Percentiles rank a stretch among this genome's conserved stretches.
Conservation (phyloP, 1,284 basidiomycete species). For the Rhodotorula sp. region DNA sequence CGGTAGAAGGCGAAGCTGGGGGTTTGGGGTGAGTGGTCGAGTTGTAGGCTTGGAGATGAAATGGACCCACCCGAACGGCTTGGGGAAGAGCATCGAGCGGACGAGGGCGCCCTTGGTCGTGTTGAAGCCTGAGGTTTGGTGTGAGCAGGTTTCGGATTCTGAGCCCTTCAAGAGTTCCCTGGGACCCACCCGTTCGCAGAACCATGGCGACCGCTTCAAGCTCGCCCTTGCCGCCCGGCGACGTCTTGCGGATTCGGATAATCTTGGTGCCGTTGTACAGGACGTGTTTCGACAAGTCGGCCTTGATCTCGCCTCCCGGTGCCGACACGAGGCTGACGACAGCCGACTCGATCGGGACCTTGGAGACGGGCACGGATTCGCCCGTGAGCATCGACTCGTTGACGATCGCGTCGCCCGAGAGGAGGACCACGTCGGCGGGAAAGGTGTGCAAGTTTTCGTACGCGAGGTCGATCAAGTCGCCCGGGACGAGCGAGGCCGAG, state of each 20-base stretch:
- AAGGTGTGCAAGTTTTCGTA: slow-evolving; percentile 71
- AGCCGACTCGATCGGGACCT: slow-evolving; percentile 60
- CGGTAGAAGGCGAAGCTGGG: slow-evolving; percentile 55
- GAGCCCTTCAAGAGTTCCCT: slow-evolving; percentile 1
- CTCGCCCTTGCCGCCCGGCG: slow-evolving; percentile 32
- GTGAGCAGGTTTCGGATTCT: not conserved
- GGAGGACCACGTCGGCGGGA: slow-evolving; percentile 87
- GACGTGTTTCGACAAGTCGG: slow-evolving; percentile 79
- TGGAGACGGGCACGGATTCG: slow-evolving; percentile 91
- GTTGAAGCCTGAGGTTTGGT: slow-evolving; percentile 68
- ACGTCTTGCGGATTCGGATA: slow-evolving; percentile 77
- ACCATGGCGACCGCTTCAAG: slow-evolving; percentile 75
- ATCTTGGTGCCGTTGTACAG: slow-evolving; percentile 90
- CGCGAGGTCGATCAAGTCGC: slow-evolving; percentile 88
- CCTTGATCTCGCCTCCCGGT: slow-evolving; percentile 56
- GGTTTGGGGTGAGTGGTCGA: too few relatives aligned
- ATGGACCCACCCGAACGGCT: slow-evolving; percentile 78
- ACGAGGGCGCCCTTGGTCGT: slow-evolving; percentile 97
- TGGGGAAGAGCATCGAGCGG: slow-evolving; percentile 97
- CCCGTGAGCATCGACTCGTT: slow-evolving; percentile 99
- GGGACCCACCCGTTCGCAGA: slow-evolving; percentile 71
- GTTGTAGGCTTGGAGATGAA: too few relatives aligned
- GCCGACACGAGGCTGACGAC: slow-evolving; percentile 32
- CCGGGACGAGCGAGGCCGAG: slow-evolving; percentile 82
- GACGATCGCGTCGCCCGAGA: slow-evolving; percentile 94